A percentile compares a stretch with the other conserved stretches of the same genome.
Conservation (phyloP, 345 rosid genomes). For the Brassica cretica region DNA sequence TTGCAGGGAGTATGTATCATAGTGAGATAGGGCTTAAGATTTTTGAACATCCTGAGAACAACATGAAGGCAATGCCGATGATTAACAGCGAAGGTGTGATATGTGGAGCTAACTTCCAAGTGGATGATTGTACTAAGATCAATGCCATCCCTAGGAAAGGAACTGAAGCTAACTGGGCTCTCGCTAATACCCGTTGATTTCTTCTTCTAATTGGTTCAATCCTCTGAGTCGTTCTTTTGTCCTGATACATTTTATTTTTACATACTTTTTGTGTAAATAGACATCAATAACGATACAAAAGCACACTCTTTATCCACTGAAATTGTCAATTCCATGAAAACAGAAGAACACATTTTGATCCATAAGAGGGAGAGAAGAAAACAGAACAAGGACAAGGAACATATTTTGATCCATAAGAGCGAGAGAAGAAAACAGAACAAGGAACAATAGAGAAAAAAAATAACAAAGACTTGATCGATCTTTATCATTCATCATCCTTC, state of each 20-base stretch:
- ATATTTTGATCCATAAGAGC: too few species aligned
- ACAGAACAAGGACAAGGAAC: too few species aligned
- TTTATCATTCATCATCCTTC: too few species aligned
- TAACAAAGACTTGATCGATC: too few species aligned
- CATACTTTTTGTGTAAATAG: not conserved
- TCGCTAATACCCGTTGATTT: constrained; percentile 30
- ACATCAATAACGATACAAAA: not conserved
- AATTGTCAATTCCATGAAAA: not conserved
- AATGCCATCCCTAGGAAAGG: constrained; percentile 48
- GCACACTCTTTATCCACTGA: not conserved
- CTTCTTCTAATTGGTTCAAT: not conserved
- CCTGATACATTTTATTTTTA: not conserved
- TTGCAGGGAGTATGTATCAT: constrained; percentile 76
- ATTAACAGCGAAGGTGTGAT: constrained; percentile 80
- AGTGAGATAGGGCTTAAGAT: constrained; percentile 80
- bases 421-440: too few species aligned
- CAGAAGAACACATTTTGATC: not conserved
- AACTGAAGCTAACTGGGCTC: constrained; percentile 83
- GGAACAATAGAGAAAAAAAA: too few species aligned
- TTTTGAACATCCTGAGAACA: constrained; percentile 79
- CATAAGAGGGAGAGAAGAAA: too few species aligned
- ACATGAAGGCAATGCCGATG: constrained; percentile 86
- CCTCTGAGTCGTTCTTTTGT: not conserved
- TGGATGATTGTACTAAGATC: constrained; percentile 59
- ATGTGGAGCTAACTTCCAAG: constrained; percentile 88